Evolutionary conservation across 169 alveolate genomes (phyloP), one percentile per base, ranked within the genome.

Genomic region (Plasmodium yoelii): DNA sequence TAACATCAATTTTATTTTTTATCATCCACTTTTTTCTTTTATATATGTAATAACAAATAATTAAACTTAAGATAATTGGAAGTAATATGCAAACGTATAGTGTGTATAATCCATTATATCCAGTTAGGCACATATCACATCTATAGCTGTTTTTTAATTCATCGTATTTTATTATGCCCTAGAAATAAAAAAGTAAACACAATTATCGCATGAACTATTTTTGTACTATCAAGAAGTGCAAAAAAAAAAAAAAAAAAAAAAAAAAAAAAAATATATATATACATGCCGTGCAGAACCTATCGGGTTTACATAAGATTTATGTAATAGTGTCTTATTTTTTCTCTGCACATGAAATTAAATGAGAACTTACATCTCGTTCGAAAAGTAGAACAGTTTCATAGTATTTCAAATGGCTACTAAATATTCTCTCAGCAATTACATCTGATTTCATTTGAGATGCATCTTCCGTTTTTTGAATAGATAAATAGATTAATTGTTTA

Each of bases 101-200:
- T 12, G 91, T 47, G 39, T 86, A 86, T 39, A 86, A 61, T 49
- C 87, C 91, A 26, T 24, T 53, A 56, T 86, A 86, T 6, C 91
- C 91, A 19, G 71, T 24, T 8, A 86, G 46, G 61, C 91, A 86
- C 59, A 59, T 26, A 34, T 70, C 91, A 46, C 91, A 86, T 70
- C 60, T 47, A 26, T 86, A 65, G 18, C 19, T 86, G 34, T 60
- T 19, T 5, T 68, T 69, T 15, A 86, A 59, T 12, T 68, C 71
- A 13, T 64, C 87, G 64, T 44, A 68, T 18, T 86, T 86, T 12
- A 69, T 60, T 10, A 70, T 68, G n/a, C 39, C 87, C 91, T 86
- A 28, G 15, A 39, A 34, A 56, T 26, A 57, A 12, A 13, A 15
- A 51, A 51, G 0, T 6, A 15, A 34, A 5, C 6, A 34, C 42